These are phyloP conservation scores for Penicillium turbatum DNA, from an alignment of 495 filamentous ascomycete genomes.

Conservation along the genomic window DNA sequence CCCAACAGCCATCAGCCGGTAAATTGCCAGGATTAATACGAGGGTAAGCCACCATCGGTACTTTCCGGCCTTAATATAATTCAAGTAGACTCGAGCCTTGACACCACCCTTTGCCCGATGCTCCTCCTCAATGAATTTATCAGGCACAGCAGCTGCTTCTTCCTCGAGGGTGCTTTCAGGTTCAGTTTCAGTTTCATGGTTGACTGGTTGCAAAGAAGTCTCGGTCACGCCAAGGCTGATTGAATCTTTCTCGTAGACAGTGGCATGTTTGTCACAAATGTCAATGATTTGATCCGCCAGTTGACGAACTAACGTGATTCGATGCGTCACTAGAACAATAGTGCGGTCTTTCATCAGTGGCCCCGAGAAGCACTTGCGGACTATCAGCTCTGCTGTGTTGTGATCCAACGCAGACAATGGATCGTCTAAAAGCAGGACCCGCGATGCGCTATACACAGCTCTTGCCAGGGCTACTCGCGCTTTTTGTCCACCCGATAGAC, in stretches of 20 bases:
- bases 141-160: conserved; percentile 51
- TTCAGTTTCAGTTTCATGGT: conserved; percentile 31
- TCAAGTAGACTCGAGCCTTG: conserved; percentile 70
- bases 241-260: conserved; percentile 41
- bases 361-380: conserved; percentile 62
- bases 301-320: conserved; percentile 60
- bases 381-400: conserved; percentile 68
- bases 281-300: conserved; percentile 67
- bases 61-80: conserved; percentile 72
- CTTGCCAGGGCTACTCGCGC: conserved; percentile 65
- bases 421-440: conserved; percentile 64
- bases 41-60: conserved; percentile 65
- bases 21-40: conserved; percentile 53
- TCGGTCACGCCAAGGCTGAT: conserved; percentile 19
- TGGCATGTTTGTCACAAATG: conserved; percentile 53
- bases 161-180: conserved; percentile 39
- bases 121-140: conserved; percentile 82
- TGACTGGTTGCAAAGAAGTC: conserved; percentile 11
- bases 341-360: conserved; percentile 58
- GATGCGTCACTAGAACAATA: conserved; percentile 73
- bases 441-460: conserved; percentile 64
- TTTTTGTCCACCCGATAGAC: conserved; percentile 66
- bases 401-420: conserved; percentile 67
- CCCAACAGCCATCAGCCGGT: conserved; percentile 54
- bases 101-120: conserved; percentile 71